phyloP scores from a whole-genome alignment of 2,329 filamentous ascomycete species.

The Fusarium sp. region DNA sequence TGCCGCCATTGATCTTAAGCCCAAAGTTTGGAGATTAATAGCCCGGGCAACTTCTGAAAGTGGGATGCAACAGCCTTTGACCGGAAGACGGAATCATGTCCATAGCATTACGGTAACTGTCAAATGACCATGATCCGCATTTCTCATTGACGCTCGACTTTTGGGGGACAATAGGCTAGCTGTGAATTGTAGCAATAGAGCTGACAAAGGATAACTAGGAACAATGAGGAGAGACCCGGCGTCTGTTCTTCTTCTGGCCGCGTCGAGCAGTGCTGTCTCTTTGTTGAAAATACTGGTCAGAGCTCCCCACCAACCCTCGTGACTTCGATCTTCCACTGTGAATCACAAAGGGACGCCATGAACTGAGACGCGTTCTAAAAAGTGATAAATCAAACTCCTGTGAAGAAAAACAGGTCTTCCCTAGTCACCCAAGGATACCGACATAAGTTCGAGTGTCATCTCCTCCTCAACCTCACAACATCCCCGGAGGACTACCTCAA shows the following conservation, averaged over 20 bases:
- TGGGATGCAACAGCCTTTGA: neutral
- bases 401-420: too few relatives aligned
- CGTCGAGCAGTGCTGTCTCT: neutral
- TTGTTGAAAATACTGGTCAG: neutral
- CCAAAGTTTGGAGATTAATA: neutral
- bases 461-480: neutral
- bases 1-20: neutral
- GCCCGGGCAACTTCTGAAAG: neutral
- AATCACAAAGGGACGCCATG: neutral
- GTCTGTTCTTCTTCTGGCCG: constrained; percentile 26
- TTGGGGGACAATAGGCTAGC: neutral
- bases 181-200: neutral
- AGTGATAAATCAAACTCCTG: fast-evolving
- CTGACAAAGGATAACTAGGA: neutral
- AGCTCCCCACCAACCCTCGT: neutral
- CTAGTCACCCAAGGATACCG: neutral
- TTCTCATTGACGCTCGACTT: neutral
- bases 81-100: neutral
- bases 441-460: neutral
- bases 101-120: neutral
- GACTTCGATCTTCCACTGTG: neutral
- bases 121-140: constrained; percentile 57
- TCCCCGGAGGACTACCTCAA: neutral
- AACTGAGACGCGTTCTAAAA: neutral
- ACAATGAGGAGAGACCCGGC: neutral